Percentiles rank a stretch among this genome's conserved stretches.
phyloP scores from a whole-genome alignment of 2,329 filamentous ascomycete genomes.

The Colletotrichum theobromicola region DNA sequence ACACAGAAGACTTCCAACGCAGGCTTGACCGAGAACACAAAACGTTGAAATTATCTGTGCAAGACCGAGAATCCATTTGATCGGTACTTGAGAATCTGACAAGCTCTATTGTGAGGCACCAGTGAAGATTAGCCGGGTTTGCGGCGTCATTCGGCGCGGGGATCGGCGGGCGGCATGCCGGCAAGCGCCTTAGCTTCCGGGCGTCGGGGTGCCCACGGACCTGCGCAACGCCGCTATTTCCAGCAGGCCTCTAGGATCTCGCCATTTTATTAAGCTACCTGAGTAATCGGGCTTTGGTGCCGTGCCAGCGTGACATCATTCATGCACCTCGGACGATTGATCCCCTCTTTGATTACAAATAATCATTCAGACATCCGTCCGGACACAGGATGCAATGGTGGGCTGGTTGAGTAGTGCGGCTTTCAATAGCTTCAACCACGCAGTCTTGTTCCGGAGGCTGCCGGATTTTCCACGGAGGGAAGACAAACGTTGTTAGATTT shows the following conservation, averaged over 20 bases:
- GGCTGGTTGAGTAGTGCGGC: not conserved
- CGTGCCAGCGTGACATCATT: not conserved
- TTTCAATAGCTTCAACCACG: not conserved
- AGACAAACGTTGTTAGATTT: not conserved
- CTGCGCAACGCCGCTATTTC: not conserved
- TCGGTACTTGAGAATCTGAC: no score
- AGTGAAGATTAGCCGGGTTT: not conserved
- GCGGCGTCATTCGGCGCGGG: not conserved
- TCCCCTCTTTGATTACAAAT: not conserved
- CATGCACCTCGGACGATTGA: not conserved
- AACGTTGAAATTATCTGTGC: no score
- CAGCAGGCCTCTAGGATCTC: not conserved
- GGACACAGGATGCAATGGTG: not conserved
- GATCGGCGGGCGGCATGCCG: not conserved
- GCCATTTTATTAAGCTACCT: not conserved
- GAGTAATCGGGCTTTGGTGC: not conserved
- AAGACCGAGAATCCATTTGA: no score
- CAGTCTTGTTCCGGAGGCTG: fast-evolving
- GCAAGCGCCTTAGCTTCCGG: not conserved
- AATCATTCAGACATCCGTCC: not conserved
- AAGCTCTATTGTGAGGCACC: fast-evolving
- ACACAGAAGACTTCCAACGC: no score
- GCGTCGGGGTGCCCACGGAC: not conserved
- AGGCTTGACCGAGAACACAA: no score
- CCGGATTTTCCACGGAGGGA: not conserved